phyloP scores from a whole-genome alignment of 2,329 filamentous ascomycete genomes.

The Trichoderma gracile region DNA sequence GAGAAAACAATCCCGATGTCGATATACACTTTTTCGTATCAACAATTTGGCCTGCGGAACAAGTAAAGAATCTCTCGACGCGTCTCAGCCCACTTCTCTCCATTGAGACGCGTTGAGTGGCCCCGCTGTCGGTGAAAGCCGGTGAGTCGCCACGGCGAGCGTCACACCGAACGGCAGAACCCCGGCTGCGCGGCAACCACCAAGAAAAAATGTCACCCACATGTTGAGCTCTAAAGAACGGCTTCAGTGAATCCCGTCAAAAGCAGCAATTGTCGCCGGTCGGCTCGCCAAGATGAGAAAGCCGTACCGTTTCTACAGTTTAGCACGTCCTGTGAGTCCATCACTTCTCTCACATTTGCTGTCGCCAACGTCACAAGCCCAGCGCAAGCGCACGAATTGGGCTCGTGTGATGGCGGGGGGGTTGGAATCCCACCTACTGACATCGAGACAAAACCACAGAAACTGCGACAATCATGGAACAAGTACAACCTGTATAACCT shows the following conservation, averaged over 20 bases:
- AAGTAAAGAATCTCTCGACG: conserved; percentile 23
- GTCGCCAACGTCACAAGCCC: background rate
- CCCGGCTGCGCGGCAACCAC: conserved; percentile 15
- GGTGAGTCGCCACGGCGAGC: background rate
- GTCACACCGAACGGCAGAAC: conserved; percentile 7
- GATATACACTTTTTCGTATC: background rate
- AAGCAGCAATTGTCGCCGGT: conserved; percentile 25
- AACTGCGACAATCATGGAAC: conserved; percentile 94
- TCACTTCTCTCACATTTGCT: background rate
- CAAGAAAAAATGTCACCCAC: conserved; percentile 24
- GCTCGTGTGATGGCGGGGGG: conserved; percentile 9
- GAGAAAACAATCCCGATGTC: background rate
- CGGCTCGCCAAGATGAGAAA: conserved; percentile 52
- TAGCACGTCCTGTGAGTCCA: conserved; percentile 62
- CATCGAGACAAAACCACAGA: conserved; percentile 55
- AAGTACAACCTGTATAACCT: conserved; percentile 97
- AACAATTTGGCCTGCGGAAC: background rate
- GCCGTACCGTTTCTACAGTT: conserved; percentile 63
- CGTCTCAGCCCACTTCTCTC: conserved; percentile 14
- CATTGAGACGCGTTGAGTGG: conserved; percentile 34
- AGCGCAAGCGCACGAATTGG: background rate
- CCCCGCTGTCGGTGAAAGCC: conserved; percentile 12
- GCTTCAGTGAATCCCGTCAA: conserved; percentile 19
- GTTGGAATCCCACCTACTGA: conserved; percentile 1
- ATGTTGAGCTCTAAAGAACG: conserved; percentile 21